A percentile compares a stretch with the other conserved stretches of the same genome.
These are phyloP conservation scores for Trifolium subterraneum DNA, from an alignment of 306 rosid genomes.

Conservation along the genomic window DNA sequence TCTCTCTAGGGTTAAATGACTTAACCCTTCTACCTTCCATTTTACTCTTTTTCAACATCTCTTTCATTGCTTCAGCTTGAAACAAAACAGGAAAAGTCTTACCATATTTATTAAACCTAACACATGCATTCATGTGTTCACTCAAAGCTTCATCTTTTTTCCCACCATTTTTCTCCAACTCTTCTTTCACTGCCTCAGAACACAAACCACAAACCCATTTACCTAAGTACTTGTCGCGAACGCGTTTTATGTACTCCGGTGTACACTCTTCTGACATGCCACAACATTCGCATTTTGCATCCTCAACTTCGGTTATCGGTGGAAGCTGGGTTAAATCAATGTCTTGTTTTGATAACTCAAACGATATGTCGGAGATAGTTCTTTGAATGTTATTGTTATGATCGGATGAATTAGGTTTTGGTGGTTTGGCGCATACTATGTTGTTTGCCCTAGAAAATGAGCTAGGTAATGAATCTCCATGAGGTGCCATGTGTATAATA, in stretches of 20 bases:
- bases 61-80: constrained; percentile 94
- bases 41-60: constrained; percentile 83
- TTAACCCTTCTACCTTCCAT: constrained; percentile 73
- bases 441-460: constrained; percentile 43
- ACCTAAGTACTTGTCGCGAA: constrained; percentile 68
- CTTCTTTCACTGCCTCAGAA: constrained; percentile 92
- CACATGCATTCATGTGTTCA: constrained; percentile 81
- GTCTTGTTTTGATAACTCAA: constrained; percentile 61
- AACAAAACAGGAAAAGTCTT: constrained; percentile 88
- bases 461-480: constrained; percentile 57
- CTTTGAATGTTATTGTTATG: constrained; percentile 59
- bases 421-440: constrained; percentile 53
- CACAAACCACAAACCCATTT: constrained; percentile 92
- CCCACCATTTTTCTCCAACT: constrained; percentile 78
- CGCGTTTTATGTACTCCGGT: constrained; percentile 70
- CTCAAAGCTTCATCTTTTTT: constrained; percentile 72
- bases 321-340: constrained; percentile 54
- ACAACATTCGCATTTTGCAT: constrained; percentile 94
- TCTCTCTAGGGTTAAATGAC: constrained; percentile 78
- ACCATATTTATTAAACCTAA: constrained; percentile 77
- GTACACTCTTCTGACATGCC: constrained; percentile 97
- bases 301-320: constrained; percentile 69
- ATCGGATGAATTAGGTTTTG: constrained; percentile 49
- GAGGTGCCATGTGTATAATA: constrained; percentile 88
- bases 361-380: constrained; percentile 81